Conservation (phyloP, 2,329 filamentous ascomycete species). For the Fusarium metavorans region DNA sequence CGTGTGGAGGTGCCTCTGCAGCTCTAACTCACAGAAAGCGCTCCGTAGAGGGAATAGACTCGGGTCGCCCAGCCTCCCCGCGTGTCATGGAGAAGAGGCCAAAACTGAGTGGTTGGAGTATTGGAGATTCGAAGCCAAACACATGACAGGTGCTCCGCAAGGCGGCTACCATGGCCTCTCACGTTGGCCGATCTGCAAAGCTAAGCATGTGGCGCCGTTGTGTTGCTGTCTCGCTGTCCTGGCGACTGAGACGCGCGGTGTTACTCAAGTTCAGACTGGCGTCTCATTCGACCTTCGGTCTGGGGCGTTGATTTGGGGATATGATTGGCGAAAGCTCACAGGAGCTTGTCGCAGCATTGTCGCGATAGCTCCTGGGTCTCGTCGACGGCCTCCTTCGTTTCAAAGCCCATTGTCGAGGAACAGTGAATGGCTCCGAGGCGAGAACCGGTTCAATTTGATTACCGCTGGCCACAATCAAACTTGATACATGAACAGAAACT, state of each 20-base stretch:
- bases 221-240: neutral
- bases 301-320: slow-evolving; percentile 22
- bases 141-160: neutral
- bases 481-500: slow-evolving; percentile 17
- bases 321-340: slow-evolving; percentile 38
- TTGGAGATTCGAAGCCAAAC: neutral
- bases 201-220: neutral
- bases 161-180: slow-evolving; percentile 1
- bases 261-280: slow-evolving; percentile 10
- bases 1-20: neutral
- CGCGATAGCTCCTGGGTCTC: slow-evolving; percentile 17
- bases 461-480: slow-evolving; percentile 6
- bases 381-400: slow-evolving; percentile 32
- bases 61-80: slow-evolving; percentile 6
- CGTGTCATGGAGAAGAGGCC: neutral
- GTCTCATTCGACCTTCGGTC: slow-evolving; percentile 8
- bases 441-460: neutral
- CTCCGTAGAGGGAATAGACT: neutral
- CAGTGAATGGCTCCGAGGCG: slow-evolving; percentile 19
- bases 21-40: neutral
- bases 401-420: slow-evolving; percentile 17
- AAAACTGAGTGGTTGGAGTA: slow-evolving; percentile 14
- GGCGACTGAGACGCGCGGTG: neutral
- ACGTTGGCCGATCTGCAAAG: neutral
- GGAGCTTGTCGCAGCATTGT: slow-evolving; percentile 24